These are phyloP conservation scores for Solanum gracilifrons DNA, from an alignment of 257 asterid species.

Conservation along the genomic window DNA sequence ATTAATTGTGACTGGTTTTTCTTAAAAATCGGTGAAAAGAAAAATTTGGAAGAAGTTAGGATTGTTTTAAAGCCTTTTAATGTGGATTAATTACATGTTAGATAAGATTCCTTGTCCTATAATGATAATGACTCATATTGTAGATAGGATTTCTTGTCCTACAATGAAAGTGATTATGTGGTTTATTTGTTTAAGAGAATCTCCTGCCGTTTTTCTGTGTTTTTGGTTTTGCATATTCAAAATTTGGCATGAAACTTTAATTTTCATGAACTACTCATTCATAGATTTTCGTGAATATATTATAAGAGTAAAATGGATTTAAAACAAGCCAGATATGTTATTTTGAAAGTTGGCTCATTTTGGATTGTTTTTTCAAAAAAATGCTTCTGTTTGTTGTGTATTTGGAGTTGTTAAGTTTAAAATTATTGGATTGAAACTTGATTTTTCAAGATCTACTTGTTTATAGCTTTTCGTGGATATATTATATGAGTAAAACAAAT, in stretches of 20 bases:
- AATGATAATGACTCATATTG: not conserved
- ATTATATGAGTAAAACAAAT: no score
- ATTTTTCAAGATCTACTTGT: no score
- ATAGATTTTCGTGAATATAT: not conserved
- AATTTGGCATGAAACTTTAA: not conserved
- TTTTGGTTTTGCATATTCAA: not conserved
- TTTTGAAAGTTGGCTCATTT: not conserved
- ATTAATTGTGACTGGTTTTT: not conserved
- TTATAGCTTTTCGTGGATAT: no score
- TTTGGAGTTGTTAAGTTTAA: not conserved
- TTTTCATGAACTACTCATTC: not conserved
- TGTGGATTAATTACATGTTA: no score
- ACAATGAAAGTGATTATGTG: not conserved
- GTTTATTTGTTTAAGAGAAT: not conserved
- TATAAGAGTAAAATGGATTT: not conserved
- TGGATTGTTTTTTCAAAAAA: no score
- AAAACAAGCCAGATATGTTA: no score
- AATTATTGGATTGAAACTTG: no score
- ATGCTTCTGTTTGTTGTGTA: not conserved
- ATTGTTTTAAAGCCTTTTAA: no score
- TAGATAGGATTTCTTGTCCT: no score
- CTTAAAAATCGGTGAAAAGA: not conserved
- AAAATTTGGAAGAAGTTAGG: no score
- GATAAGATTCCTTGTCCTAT: not conserved
- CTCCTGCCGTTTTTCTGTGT: not conserved